Evolutionary conservation across 768 basidiomycete genomes (phyloP), one percentile per base, ranked within the genome.

Genomic region (Lentinula sp.): DNA sequence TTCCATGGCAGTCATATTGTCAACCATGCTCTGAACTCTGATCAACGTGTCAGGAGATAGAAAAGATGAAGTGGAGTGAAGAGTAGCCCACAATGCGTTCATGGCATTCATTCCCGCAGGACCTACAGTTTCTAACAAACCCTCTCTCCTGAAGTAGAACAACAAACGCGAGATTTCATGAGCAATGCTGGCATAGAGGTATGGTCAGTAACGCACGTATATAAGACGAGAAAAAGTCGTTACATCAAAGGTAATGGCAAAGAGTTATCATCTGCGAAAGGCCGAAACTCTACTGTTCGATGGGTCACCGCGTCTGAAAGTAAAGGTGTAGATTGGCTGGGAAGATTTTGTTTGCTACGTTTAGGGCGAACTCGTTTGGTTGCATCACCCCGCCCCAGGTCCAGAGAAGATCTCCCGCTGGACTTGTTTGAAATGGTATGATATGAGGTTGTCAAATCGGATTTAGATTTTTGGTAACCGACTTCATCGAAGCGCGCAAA

Each of bases 21-120:
- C 92, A 1, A 91, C 87, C 85, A 96, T 88, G 41, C 81, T 79
- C 63, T 90, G 88, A 51, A 94, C 76, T 53, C 91, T 92, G 64
- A 36, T 12, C 37, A 35, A 56, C 28, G 62, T 50, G 45, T 57
- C 43, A 55, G 41, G 51, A 20, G n/a, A 15, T 4, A 36, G 23
- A 16, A 8, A 59, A 28, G 50, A n/a, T 61, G 36, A 13, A 45
- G 53, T 13, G 43, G 51, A 69, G 10, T 10, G 37, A 28, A 3
- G 10, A 50, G n/a, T 32, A 37, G 2, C 79, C 67, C 68, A 85
- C 88, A 93, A 68, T 68, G 74, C 80, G 63, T 81, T 87, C 81
- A 95, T 82, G 0, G 89, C 83, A 73, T 95, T 95, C 49, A 84
- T 77, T 85, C 92, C 87, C 33, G 95, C 93, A 12, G 93, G 93